These are phyloP conservation scores for Pleurotus cornucopiae DNA, from an alignment of 768 basidiomycete species.

Conservation along the genomic window DNA sequence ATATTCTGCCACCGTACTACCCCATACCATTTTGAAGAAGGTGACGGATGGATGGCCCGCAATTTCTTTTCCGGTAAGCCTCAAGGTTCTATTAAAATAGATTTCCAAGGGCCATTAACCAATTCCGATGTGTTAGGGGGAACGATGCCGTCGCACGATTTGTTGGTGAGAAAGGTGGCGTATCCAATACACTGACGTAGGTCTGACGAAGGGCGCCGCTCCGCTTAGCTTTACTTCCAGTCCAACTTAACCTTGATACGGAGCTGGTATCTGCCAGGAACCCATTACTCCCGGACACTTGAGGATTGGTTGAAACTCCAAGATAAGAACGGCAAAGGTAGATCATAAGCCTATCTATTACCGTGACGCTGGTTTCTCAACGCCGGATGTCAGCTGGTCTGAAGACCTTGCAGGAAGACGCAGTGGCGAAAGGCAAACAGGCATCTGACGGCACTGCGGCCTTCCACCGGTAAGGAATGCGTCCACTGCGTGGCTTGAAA, in stretches of 20 bases:
- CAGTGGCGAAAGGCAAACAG: conserved; percentile 20
- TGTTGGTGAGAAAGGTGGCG: conserved; percentile 33
- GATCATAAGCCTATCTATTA: neutral
- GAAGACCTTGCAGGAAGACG: conserved; percentile 27
- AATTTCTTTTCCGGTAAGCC: conserved; percentile 60
- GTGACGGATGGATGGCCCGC: conserved; percentile 73
- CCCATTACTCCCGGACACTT: conserved; percentile 58
- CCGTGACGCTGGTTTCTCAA: neutral
- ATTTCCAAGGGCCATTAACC: neutral
- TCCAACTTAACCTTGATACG: conserved; percentile 51
- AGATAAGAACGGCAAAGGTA: conserved; percentile 45
- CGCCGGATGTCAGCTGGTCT: conserved; percentile 18
- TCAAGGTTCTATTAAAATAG: neutral
- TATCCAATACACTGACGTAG: neutral
- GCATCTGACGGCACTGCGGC: conserved; percentile 5
- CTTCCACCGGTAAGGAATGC: neutral
- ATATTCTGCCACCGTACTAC: conserved; percentile 63
- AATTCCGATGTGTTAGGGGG: conserved; percentile 36
- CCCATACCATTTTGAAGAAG: conserved; percentile 67
- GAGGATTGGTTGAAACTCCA: conserved; percentile 65
- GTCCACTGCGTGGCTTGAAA: neutral
- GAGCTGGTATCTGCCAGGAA: conserved; percentile 62
- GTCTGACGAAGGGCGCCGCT: neutral
- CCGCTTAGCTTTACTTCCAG: conserved; percentile 57
- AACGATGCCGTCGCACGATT: conserved; percentile 67